Percentiles rank a stretch among this genome's conserved stretches.
Evolutionary conservation across 768 basidiomycete species (phyloP).

Genomic region (Phaeolepiota aurea): DNA sequence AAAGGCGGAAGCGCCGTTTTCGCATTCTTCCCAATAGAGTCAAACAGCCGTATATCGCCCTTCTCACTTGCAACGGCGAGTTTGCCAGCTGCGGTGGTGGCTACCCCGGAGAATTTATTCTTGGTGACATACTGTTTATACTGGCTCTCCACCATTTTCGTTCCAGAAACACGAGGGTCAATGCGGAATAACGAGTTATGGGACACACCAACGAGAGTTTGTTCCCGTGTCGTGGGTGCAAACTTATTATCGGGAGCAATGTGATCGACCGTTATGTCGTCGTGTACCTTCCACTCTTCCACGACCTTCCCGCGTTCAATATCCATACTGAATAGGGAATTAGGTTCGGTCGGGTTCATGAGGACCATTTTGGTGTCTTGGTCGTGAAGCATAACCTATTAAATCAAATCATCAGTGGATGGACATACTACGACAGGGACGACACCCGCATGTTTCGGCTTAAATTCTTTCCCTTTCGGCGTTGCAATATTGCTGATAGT

Average conservation of each 20-base stretch:
- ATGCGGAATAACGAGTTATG: conserved; percentile 96
- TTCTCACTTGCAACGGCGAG: conserved; percentile 94
- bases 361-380: conserved; percentile 95
- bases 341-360: conserved; percentile 73
- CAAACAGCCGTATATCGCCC: conserved; percentile 93
- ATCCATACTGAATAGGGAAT: conserved; percentile 86
- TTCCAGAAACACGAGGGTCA: conserved; percentile 89
- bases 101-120: conserved; percentile 89
- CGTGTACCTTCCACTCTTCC: conserved; percentile 98
- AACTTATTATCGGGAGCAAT: conserved; percentile 93
- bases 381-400: conserved; percentile 90
- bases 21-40: conserved; percentile 95
- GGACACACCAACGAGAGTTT: conserved; percentile 89
- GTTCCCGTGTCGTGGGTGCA: conserved; percentile 85
- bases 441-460: conserved; percentile 67
- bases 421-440: background rate
- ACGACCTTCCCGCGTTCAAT: conserved; percentile 93
- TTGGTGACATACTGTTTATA: conserved; percentile 95
- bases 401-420: conserved; percentile 6
- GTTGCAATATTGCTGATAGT: conserved; percentile 81
- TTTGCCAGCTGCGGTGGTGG: conserved; percentile 81
- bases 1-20: conserved; percentile 95
- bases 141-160: conserved; percentile 89
- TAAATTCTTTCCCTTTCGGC: conserved; percentile 75
- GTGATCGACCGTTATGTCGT: conserved; percentile 77